Conservation (phyloP, 2,329 filamentous ascomycete genomes). For the Colletotrichum ledebouriae region DNA sequence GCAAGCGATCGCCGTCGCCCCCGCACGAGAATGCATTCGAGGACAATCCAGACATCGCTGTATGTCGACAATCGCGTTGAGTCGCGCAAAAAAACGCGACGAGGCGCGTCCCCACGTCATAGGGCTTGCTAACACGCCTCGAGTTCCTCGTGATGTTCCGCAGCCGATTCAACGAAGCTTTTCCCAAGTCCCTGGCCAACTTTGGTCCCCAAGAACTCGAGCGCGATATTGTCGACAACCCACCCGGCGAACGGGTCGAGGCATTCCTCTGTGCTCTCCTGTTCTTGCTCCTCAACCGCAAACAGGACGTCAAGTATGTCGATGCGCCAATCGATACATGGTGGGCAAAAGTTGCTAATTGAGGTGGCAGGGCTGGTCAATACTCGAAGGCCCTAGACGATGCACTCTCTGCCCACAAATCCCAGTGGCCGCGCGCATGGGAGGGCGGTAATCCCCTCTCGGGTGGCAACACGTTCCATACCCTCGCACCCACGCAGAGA, state of each 20-base stretch:
- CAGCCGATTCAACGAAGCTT: conserved; percentile 89
- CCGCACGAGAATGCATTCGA: conserved; percentile 90
- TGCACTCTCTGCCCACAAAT: conserved; percentile 85
- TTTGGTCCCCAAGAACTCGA: conserved; percentile 97
- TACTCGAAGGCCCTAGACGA: conserved; percentile 95
- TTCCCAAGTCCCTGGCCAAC: conserved; percentile 88
- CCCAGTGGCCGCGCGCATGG: conserved; percentile 92
- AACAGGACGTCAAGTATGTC: conserved; percentile 97
- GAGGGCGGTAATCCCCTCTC: conserved; percentile 84
- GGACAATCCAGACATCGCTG: conserved; percentile 92
- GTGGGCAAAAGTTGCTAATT: conserved; percentile 20
- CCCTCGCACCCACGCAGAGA: conserved; percentile 84
- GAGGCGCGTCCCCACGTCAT: conserved; percentile 61
- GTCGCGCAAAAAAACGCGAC: conserved; percentile 61
- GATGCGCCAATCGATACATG: conserved; percentile 12
- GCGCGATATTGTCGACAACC: conserved; percentile 80
- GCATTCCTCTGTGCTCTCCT: conserved; percentile 90
- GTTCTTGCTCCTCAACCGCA: conserved; percentile 90
- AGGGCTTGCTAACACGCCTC: conserved; percentile 51
- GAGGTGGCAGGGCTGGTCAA: conserved; percentile 79
- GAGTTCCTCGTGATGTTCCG: conserved; percentile 99
- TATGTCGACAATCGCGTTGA: conserved; percentile 70
- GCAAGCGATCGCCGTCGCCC: conserved; percentile 88
- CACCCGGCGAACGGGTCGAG: conserved; percentile 88
- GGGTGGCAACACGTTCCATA: conserved; percentile 83